A percentile compares a stretch with the other conserved stretches of the same genome.
phyloP scores from a whole-genome alignment of 441 rosid species.

The Syzygium malaccense region DNA sequence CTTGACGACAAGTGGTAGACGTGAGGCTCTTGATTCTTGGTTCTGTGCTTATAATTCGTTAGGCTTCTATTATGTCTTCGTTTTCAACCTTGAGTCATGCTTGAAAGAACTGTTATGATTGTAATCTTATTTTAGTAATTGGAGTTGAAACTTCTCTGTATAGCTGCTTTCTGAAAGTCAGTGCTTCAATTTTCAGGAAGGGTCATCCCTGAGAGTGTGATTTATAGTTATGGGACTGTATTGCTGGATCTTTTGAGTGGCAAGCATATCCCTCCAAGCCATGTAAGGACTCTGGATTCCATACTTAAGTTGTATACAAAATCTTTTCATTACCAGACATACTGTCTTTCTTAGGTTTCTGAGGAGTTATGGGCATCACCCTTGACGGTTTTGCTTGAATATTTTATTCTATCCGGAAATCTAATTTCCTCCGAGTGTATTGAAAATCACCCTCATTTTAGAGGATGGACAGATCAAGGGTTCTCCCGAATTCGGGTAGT shows the following conservation, averaged over 20 bases:
- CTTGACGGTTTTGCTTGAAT: neutral
- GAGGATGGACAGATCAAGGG: neutral
- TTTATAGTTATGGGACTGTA: slow-evolving; percentile 71
- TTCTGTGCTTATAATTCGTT: neutral
- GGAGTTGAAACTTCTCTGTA: neutral
- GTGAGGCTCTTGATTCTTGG: neutral
- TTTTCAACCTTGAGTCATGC: neutral
- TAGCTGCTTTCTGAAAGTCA: neutral
- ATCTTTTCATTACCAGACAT: neutral
- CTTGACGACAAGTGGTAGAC: neutral
- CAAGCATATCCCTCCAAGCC: slow-evolving; percentile 62
- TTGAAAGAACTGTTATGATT: neutral
- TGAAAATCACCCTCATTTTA: neutral
- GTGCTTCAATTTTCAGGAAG: slow-evolving; percentile 42
- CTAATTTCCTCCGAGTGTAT: neutral
- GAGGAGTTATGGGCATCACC: neutral
- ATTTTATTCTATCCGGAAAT: neutral
- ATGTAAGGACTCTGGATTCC: slow-evolving; percentile 23
- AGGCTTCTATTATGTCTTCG: neutral
- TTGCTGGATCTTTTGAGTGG: slow-evolving; percentile 56
- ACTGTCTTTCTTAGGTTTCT: neutral
- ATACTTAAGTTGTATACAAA: neutral
- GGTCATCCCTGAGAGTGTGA: slow-evolving; percentile 74
- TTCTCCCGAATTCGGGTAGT: neutral
- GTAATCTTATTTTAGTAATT: neutral